These are phyloP conservation scores for Fusarium mangiferae DNA, from an alignment of 2,329 filamentous ascomycete genomes.

Conservation along the genomic window DNA sequence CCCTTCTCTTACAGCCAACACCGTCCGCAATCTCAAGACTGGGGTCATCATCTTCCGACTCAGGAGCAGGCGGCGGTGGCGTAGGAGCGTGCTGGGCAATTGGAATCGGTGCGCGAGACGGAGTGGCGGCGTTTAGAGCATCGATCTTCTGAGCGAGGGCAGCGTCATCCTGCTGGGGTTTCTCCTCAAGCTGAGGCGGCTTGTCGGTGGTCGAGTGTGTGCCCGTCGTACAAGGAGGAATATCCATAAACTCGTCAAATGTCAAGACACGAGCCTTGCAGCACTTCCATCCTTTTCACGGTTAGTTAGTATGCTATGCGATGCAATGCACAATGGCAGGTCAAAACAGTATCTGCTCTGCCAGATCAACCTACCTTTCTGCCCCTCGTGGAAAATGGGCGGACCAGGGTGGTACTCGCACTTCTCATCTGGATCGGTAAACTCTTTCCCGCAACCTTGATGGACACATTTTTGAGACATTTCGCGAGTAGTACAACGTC, in stretches of 20 bases:
- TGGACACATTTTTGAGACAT: conserved; percentile 93
- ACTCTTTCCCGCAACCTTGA: conserved; percentile 92
- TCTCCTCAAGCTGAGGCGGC: conserved; percentile 71
- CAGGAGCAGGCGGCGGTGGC: conserved; percentile 71
- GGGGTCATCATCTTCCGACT: conserved; percentile 90
- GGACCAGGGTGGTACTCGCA: conserved; percentile 95
- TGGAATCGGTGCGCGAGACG: conserved; percentile 53
- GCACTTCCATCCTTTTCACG: conserved; percentile 90
- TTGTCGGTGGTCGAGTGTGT: conserved; percentile 89
- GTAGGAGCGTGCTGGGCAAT: conserved; percentile 60
- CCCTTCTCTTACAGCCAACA: conserved; percentile 79
- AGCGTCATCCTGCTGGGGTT: conserved; percentile 56
- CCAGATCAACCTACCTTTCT: conserved; percentile 77
- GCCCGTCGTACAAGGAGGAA: conserved; percentile 91
- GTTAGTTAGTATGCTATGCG: not conserved
- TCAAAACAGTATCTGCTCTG: not conserved
- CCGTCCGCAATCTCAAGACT: conserved; percentile 77
- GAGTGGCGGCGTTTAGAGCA: conserved; percentile 61
- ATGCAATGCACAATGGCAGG: not conserved
- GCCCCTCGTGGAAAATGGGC: conserved; percentile 95
- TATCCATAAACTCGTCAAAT: conserved; percentile 96
- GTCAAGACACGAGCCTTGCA: conserved; percentile 97
- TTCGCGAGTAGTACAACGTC: conserved; percentile 5
- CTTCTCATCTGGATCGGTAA: conserved; percentile 81
- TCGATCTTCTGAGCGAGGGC: conserved; percentile 60